phyloP scores from a whole-genome alignment of 2,329 filamentous ascomycete species.

The Fusarium sp. region DNA sequence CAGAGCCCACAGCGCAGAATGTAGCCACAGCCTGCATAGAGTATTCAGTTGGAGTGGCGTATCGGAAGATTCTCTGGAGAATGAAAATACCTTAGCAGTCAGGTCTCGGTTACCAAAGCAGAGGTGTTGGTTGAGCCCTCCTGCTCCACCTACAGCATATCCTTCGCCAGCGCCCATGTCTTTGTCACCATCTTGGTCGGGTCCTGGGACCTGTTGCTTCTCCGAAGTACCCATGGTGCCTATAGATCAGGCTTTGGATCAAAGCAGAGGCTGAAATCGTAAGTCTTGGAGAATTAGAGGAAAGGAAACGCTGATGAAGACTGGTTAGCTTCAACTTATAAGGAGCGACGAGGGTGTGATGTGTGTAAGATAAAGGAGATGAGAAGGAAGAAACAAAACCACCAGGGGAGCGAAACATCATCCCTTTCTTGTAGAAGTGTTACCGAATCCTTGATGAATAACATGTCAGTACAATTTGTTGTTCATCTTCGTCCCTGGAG shows the following conservation, averaged over 20 bases:
- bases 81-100: conserved; percentile 19
- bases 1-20: conserved; percentile 45
- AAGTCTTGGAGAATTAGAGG: background rate
- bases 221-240: background rate
- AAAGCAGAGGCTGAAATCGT: background rate
- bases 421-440: background rate
- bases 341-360: background rate
- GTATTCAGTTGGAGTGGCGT: background rate
- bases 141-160: background rate
- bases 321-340: too few relatives aligned
- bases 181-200: background rate
- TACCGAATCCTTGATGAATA: background rate
- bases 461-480: too few relatives aligned
- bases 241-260: too few relatives aligned
- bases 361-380: background rate
- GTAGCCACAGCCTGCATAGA: background rate
- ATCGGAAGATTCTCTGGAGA: conserved; percentile 17
- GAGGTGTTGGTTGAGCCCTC: background rate
- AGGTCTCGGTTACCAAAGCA: background rate
- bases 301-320: too few relatives aligned
- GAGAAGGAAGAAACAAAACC: background rate
- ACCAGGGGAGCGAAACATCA: background rate
- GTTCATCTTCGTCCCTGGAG: background rate
- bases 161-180: background rate
- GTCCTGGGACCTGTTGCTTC: background rate